phyloP scores from a whole-genome alignment of 768 basidiomycete species.

The Lactarius psammicola region DNA sequence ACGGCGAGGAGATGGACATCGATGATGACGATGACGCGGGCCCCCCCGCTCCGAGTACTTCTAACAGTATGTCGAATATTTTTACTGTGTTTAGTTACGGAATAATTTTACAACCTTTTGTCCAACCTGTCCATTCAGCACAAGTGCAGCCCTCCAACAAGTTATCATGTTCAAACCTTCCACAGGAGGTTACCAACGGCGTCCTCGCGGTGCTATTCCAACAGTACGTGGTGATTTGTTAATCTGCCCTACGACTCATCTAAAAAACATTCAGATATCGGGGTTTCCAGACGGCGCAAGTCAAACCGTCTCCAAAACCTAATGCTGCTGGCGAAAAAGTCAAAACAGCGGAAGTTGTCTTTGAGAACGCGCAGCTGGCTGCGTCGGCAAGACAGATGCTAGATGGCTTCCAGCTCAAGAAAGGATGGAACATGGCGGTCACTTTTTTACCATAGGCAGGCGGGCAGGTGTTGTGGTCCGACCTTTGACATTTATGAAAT shows the following conservation, averaged over 20 bases:
- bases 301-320: slow-evolving; percentile 66
- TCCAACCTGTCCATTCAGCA: slow-evolving; percentile 43
- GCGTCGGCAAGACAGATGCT: slow-evolving; percentile 76
- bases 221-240: slow-evolving; percentile 59
- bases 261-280: slow-evolving; percentile 56
- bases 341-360: slow-evolving; percentile 80
- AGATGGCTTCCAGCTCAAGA: slow-evolving; percentile 84
- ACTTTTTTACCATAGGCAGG: slow-evolving; percentile 54
- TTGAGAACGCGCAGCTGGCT: slow-evolving; percentile 73
- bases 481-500: slow-evolving; percentile 10
- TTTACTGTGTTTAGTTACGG: slow-evolving; percentile 8
- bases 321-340: slow-evolving; percentile 61
- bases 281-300: slow-evolving; percentile 72
- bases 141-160: slow-evolving; percentile 41
- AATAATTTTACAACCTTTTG: slow-evolving; percentile 21
- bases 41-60: slow-evolving; percentile 31
- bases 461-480: slow-evolving; percentile 16
- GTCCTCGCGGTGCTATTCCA: slow-evolving; percentile 87
- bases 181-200: slow-evolving; percentile 85
- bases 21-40: slow-evolving; percentile 77
- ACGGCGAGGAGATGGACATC: slow-evolving; percentile 92
- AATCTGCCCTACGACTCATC: not conserved
- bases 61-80: slow-evolving; percentile 47
- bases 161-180: slow-evolving; percentile 80
- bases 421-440: slow-evolving; percentile 81